Evolutionary conservation across 2,329 filamentous ascomycete genomes (phyloP), one percentile per base, ranked within the genome.

Genomic region (Penicillium sp.): DNA sequence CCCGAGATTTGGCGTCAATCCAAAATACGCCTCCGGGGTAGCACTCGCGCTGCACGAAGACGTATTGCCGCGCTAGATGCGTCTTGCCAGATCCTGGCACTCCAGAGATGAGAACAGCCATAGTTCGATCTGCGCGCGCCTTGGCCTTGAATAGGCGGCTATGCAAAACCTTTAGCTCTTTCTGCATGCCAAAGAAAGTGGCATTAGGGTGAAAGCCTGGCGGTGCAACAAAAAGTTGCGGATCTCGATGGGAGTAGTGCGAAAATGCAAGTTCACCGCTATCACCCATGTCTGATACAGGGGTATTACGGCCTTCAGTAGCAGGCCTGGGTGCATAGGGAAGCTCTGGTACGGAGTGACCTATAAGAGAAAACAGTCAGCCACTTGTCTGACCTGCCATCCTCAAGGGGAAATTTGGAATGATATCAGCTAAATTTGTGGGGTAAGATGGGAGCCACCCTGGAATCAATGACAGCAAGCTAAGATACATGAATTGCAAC

Each of bases 21-120:
- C 88, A 90, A 69, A 88, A 90, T 44, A 89, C 79, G 1, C 88
- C 88, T 1, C 86, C 86, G 0, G 83, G 81, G 63, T 87, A 90
- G 58, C 83, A 76, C 5, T 79, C 73, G 35, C 79, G 82, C 63
- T 89, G 82, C 5, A 77, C 71, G 63, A 86, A 88, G 29, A 88
- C 82, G 67, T 90, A 90, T 70, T 90, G 80, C 3, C 87, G 80
- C 27, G 86, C 86, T 14, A 90, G 75, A 64, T 90, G 87, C 1
- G 86, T 86, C 71, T 90, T 90, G 2, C 88, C 88, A 14, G 84
- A 84, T 1, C 88, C 88, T 2, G 86, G 84, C 39, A 86, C 82
- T 35, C 84, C 85, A 60, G 84, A 83, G 11, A 90, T 80, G 9
- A 90, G 74, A 1, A 88, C 86, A 1, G 86, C 84, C 24, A 83